Evolutionary conservation across 225 moss, liverwort and hornwort species (phyloP), one percentile per base, ranked within the genome.

Genomic region (Straminergon stramineum): DNA sequence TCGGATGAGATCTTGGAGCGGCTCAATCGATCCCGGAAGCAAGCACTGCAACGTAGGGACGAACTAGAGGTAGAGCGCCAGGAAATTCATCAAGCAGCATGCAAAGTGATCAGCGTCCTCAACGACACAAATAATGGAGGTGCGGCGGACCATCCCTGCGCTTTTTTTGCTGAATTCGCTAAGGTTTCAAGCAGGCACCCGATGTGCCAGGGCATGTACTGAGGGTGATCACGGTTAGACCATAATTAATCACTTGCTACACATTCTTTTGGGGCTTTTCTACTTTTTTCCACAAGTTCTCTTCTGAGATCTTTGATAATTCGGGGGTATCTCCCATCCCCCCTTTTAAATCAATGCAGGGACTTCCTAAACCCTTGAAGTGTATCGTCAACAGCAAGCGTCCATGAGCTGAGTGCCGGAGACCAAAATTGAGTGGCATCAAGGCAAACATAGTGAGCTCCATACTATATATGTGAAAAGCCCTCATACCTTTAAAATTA

Each of bases 1-100:
- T 85, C 90, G 26, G 89, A 85, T 81, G 91, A 91, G 56, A 90
- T 88, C 71, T 65, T 62, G 71, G 91, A 93, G 89, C 85, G 76
- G 48, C 79, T 91, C 70, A 79, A 76, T 75, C 53, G 76, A 48
- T 86, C 86, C 26, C 77, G 84, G 11, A 69, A 91, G 86, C 91
- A 84, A 83, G 88, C 88, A 73, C 22, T 88, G 39, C 41, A 65
- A 58, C 88, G 84, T 53, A 84, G 64, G 75, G 61, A 90, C 26
- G 78, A 91, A 35, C 79, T 93, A 56, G 90, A 93, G 88, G 77
- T 62, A 51, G 83, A 91, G 88, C 88, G 86, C 48, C 81, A 84
- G 75, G 48, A 65, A 85, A 77, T 91, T 76, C 85, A 85, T 32
- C 53, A 76, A 89, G 84, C 89, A 89, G 89, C 89, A 17, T 84